phyloP scores from a whole-genome alignment of 176 grass and related monocot species.

The Hyparrhenia diplandra region DNA sequence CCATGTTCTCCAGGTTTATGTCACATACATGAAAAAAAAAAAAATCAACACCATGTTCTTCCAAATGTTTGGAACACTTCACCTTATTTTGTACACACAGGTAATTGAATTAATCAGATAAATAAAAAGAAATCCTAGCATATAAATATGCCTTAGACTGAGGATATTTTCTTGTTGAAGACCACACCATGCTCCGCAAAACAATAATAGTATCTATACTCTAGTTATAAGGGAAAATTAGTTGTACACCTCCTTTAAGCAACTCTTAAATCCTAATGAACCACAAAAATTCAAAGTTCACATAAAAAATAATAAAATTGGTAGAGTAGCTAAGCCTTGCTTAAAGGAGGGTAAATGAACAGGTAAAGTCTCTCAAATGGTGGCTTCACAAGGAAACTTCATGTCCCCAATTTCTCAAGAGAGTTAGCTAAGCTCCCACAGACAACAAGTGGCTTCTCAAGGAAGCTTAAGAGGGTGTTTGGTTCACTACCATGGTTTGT shows the following conservation, averaged over 20 bases:
- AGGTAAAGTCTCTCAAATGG: neutral
- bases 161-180: constrained; percentile 4
- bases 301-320: neutral
- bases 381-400: neutral
- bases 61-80: neutral
- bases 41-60: constrained; percentile 1
- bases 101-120: neutral
- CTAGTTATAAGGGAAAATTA: constrained; percentile 2
- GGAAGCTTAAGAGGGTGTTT: neutral
- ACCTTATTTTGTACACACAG: constrained; percentile 1
- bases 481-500: neutral
- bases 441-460: neutral
- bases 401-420: neutral
- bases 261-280: neutral
- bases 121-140: neutral
- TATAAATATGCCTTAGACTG: constrained; percentile 2
- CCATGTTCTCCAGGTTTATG: neutral
- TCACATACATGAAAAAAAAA: too few species aligned
- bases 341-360: neutral
- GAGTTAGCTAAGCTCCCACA: neutral
- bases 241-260: neutral
- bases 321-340: neutral
- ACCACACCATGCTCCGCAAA: neutral
- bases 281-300: neutral
- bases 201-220: neutral